Base-by-base conservation (phyloP, 202 grass and related monocot genomes). In the Elaeis oleifera region DNA sequence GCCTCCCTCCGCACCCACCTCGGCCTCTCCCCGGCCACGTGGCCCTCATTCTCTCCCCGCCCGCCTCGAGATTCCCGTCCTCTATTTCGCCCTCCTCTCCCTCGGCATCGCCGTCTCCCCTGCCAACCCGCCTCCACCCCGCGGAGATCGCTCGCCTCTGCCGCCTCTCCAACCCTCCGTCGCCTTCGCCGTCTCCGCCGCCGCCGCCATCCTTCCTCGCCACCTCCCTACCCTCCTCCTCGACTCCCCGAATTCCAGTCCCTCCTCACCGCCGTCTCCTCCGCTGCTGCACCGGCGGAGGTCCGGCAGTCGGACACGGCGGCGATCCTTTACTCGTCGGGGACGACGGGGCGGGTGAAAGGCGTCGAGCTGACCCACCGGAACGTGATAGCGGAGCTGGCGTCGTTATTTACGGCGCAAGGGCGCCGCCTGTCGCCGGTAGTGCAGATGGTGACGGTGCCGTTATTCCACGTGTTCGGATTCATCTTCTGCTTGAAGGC, bases 301-400 rank as follows among this genome's bases (percentile, higher is more conserved):
- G 50, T 80, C 14, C 27, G 53, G 23, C 88, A 87, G 22, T 87
- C 80, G 2, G 88, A 87, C 44, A 8, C 71, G 13, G 88, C 81
- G 23, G 84, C 25, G 19, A 69, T 92, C 54, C 69, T 92, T 0
- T 92, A 79, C 68, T 92, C 89, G 1, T 88, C 89, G 3, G 89
- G 89, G 39, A 92, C 89, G 53, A 92, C 89, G 8, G 89, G 89
- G 4, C 24, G 23, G 48, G 56, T 74, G 36, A 92, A 92, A 53
- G 89, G 78, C 5, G 89, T 79, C 13, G 23, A 79, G 74, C 60
- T 88, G 8, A 84, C 80, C 1, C 89, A 92, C 78, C 60, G 74
- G 53, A 91, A 91, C 76, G 39, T 90, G 51, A 72, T 86, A 2
- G 14, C 70, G 16, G 13, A 20, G 11, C 18, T 23, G 16, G 29